Percentiles rank a stretch among this genome's conserved stretches.
Evolutionary conservation across 2,329 filamentous ascomycete genomes (phyloP).

Genomic region (Chalara sp.): DNA sequence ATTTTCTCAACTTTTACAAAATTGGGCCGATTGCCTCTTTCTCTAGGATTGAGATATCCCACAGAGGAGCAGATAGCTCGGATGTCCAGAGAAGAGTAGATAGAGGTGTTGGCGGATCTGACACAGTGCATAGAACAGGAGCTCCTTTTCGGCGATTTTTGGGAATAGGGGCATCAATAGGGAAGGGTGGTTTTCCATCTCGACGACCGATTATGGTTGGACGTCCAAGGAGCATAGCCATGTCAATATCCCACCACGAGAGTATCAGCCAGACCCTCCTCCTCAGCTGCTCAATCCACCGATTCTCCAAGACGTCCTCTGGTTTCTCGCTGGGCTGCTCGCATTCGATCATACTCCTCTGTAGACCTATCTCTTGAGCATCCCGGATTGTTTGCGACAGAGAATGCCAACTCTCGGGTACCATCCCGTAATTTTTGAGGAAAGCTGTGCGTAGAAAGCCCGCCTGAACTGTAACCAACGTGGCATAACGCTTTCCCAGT

Average conservation of each 20-base stretch:
- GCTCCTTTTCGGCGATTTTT: conserved; percentile 40
- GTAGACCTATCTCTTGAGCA: conserved; percentile 54
- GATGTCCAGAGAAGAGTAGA: conserved; percentile 46
- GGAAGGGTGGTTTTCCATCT: conserved; percentile 39
- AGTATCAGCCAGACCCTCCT: conserved; percentile 51
- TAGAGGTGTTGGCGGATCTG: conserved; percentile 49
- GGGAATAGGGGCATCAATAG: conserved; percentile 46
- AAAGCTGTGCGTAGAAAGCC: conserved; percentile 50
- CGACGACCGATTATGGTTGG: conserved; percentile 44
- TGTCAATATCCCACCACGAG: conserved; percentile 34
- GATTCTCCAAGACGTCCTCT: conserved; percentile 45
- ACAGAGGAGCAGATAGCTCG: conserved; percentile 40
- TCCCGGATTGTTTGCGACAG: conserved; percentile 51
- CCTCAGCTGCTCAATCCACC: conserved; percentile 51
- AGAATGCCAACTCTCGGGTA: conserved; percentile 43
- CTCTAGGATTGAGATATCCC: conserved; percentile 45
- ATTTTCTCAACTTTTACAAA: conserved; percentile 46
- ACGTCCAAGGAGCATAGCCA: conserved; percentile 28
- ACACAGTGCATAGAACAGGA: conserved; percentile 35
- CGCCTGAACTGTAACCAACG: conserved; percentile 48
- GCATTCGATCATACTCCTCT: conserved; percentile 44
- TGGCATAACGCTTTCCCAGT: conserved; percentile 50
- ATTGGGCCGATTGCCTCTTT: conserved; percentile 47
- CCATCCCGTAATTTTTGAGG: conserved; percentile 51
- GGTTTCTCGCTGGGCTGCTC: conserved; percentile 31